A percentile compares a stretch with the other conserved stretches of the same genome.
Conservation (phyloP, 257 asterid species). For the Coffea eugenioides region DNA sequence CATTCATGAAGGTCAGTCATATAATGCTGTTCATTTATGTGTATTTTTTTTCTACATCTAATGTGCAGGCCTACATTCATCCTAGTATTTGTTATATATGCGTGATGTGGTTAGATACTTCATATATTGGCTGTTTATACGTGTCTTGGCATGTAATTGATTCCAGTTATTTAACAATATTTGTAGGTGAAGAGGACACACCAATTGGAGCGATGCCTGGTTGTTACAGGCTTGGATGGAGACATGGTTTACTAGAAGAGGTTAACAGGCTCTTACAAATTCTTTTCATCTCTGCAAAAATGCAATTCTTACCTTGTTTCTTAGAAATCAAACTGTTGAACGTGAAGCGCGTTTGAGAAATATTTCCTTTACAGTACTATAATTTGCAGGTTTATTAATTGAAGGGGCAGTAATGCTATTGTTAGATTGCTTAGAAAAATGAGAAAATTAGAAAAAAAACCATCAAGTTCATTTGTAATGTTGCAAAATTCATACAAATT, state of each 20-base stretch:
- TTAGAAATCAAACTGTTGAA: not conserved
- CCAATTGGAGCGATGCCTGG: conserved; percentile 99
- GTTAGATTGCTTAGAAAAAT: not conserved
- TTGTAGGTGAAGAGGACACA: conserved; percentile 89
- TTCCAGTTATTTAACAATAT: conserved; percentile 10
- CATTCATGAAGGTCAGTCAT: conserved; percentile 79
- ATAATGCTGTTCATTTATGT: not conserved
- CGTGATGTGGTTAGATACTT: not conserved
- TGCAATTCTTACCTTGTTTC: not conserved
- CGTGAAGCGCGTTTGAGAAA: not conserved
- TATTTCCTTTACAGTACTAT: not conserved
- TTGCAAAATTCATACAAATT: not conserved
- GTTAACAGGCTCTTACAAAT: conserved; percentile 33
- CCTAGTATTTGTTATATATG: not conserved
- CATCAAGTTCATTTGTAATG: not conserved
- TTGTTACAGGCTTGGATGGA: conserved; percentile 97
- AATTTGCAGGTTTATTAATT: not conserved
- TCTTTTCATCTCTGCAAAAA: conserved; percentile 4
- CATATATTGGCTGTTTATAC: not conserved
- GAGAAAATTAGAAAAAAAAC: no score
- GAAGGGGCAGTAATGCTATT: not conserved
- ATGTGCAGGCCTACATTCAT: not conserved
- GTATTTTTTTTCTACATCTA: not conserved
- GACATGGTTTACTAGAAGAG: conserved; percentile 96
- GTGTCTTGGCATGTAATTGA: conserved; percentile 11